A percentile compares a stretch with the other conserved stretches of the same genome.
Conservation (phyloP, 495 filamentous ascomycete genomes). For the Talaromyces stipitatus region DNA sequence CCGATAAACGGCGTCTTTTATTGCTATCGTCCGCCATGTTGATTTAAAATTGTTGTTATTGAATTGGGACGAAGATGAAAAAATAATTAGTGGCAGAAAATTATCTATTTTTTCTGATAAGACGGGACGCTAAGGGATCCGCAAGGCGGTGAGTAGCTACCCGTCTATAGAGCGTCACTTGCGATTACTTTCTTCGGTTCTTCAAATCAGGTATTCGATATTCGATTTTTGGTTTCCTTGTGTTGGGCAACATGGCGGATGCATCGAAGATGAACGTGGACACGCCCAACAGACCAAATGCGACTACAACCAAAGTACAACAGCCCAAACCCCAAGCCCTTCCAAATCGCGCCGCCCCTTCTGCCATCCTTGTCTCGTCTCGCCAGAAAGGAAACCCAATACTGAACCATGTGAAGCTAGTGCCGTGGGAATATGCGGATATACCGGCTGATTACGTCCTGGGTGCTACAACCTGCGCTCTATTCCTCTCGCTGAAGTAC, state of each 20-base stretch:
- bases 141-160: neutral
- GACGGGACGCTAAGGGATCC: neutral
- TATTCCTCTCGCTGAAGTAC: slow-evolving; percentile 95
- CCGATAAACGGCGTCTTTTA: slow-evolving; percentile 27
- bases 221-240: neutral
- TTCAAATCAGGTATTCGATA: neutral
- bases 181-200: neutral
- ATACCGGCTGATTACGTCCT: slow-evolving; percentile 90
- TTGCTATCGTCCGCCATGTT: slow-evolving; percentile 25
- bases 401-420: slow-evolving; percentile 65
- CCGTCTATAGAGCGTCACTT: neutral
- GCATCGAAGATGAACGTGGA: slow-evolving; percentile 46
- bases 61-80: slow-evolving; percentile 18
- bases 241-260: neutral
- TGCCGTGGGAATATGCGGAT: slow-evolving; percentile 97
- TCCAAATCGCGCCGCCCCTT: slow-evolving; percentile 57
- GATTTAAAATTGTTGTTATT: slow-evolving; percentile 16
- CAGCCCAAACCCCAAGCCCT: slow-evolving; percentile 85
- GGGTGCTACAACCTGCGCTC: slow-evolving; percentile 77
- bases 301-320: slow-evolving; percentile 49
- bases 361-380: slow-evolving; percentile 75
- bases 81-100: slow-evolving; percentile 41
- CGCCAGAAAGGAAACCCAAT: slow-evolving; percentile 95
- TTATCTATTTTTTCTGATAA: slow-evolving; percentile 6
- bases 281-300: neutral